Percentiles rank a stretch among this genome's conserved stretches.
These are phyloP conservation scores for Daldinia sp. DNA, from an alignment of 2,329 filamentous ascomycete genomes.

Conservation along the genomic window DNA sequence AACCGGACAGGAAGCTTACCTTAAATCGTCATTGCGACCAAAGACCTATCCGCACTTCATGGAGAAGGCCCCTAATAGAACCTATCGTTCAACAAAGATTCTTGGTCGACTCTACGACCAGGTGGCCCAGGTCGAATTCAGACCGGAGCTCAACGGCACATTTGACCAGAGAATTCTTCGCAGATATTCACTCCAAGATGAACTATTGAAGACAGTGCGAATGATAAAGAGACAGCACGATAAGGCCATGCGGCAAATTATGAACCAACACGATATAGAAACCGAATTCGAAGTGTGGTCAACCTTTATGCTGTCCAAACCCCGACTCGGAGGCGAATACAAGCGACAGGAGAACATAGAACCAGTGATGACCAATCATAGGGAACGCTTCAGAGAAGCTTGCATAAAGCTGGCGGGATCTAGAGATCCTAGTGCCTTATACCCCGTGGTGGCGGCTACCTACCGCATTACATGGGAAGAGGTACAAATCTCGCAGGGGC, in stretches of 20 bases:
- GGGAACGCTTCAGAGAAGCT: constrained; percentile 70
- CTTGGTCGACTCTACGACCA: constrained; percentile 86
- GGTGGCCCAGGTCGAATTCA: constrained; percentile 72
- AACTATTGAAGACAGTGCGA: constrained; percentile 65
- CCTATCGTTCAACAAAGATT: constrained; percentile 74
- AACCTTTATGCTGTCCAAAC: constrained; percentile 81
- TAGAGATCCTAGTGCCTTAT: constrained; percentile 64
- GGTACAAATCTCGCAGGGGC: constrained; percentile 65
- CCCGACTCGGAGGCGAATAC: constrained; percentile 77
- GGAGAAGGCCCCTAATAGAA: constrained; percentile 65
- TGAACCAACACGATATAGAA: constrained; percentile 82
- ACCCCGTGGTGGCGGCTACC: constrained; percentile 83
- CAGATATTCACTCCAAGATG: constrained; percentile 64
- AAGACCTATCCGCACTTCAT: constrained; percentile 85
- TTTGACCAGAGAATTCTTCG: constrained; percentile 81
- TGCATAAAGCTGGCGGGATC: constrained; percentile 73
- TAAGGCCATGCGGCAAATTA: constrained; percentile 75
- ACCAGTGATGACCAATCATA: constrained; percentile 70
- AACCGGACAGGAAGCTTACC: constrained; percentile 78
- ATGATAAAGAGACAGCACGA: constrained; percentile 83
- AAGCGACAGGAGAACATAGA: constrained; percentile 87
- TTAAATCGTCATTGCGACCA: constrained; percentile 68
- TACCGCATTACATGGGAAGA: constrained; percentile 83
- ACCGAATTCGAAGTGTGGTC: constrained; percentile 95
- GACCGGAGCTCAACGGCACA: constrained; percentile 71